phyloP scores from a whole-genome alignment of 2,329 filamentous ascomycete genomes.

The Teratosphaeria viscida region DNA sequence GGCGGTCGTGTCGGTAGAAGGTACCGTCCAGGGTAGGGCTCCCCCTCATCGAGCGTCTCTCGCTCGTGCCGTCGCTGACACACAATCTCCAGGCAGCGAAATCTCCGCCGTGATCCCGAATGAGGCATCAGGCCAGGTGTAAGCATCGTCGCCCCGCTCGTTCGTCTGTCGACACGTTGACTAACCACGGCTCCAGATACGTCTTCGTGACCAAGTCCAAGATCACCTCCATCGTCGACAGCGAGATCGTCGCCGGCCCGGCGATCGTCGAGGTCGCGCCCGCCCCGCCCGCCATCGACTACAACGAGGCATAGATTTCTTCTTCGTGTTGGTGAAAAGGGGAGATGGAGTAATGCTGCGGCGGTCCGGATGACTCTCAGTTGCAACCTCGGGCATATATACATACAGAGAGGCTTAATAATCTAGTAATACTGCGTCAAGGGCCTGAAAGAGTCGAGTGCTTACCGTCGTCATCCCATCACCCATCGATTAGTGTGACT shows the following conservation, averaged over 20 bases:
- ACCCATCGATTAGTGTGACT: too few species aligned
- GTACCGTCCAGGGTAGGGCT: constrained; percentile 5
- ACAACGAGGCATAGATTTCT: not conserved
- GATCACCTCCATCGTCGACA: constrained; percentile 7
- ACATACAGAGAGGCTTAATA: too few species aligned
- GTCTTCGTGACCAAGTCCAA: constrained; percentile 11
- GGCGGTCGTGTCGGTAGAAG: constrained; percentile 8
- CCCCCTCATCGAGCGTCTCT: not conserved
- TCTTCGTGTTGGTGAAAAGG: too few species aligned
- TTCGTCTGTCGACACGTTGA: too few species aligned
- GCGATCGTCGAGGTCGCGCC: constrained; percentile 12
- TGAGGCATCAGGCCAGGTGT: constrained; percentile 9
- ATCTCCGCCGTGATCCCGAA: constrained; percentile 9
- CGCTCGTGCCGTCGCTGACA: not conserved
- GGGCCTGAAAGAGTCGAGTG: too few species aligned
- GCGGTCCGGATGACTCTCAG: too few species aligned
- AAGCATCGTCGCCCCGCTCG: too few species aligned
- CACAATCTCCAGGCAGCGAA: constrained; percentile 1
- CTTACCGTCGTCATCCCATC: too few species aligned
- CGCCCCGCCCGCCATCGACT: constrained; percentile 3
- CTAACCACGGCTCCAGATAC: not conserved
- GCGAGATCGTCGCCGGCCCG: constrained; percentile 7
- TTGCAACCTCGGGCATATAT: too few species aligned
- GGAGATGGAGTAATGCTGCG: too few species aligned
- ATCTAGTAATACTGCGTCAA: too few species aligned